Evolutionary conservation across 148 eudicot genomes (phyloP), one percentile per base, ranked within the genome.

Genomic region (Talinum fruticosum): DNA sequence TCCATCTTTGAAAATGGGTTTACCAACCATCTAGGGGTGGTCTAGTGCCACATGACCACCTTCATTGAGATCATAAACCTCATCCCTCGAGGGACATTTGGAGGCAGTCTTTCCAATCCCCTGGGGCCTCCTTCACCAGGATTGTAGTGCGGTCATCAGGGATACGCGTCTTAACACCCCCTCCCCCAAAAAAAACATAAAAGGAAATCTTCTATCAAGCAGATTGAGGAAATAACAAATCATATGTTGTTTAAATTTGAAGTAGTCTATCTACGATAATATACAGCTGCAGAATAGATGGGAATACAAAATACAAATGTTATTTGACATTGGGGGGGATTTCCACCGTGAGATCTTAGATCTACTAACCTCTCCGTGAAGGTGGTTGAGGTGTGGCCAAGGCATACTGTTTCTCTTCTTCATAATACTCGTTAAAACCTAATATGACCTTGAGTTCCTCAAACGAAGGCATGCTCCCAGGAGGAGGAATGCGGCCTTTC

Each of bases 381-480:
- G 83, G 78, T 66, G 79, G 37, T 80, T 81, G 87, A 68, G 76
- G 74, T 59, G 76, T 75, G 26, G 73, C 76, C 37, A 86, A 75
- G 75, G 85, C 83, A 85, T 95, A 95, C 37, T 66, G 90, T 81
- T 87, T 93, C 87, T 92, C 97, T 85, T 95, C 97, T 78, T 91
- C 94, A 79, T 95, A 95, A 76, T 95, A 95, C 59, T 75, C 71
- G 77, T 91, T 91, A 73, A 95, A 95, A 78, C 97, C 99, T 83
- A 95, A 86, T 68, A 90, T 85, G 79, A 90, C 97, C 81, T 92
- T 90, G 36, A 95, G 73, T 84, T 95, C 99, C 87, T 90, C 96
- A 87, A 95, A 95, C 33, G 98, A 83, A 45, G 98, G 97, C 89
- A 95, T 87, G 79, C 91, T 95, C 76, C 94, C 97, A 41, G 98